These are phyloP conservation scores for Boletus austroedulis DNA, from an alignment of 1,284 basidiomycete genomes.

Conservation along the genomic window DNA sequence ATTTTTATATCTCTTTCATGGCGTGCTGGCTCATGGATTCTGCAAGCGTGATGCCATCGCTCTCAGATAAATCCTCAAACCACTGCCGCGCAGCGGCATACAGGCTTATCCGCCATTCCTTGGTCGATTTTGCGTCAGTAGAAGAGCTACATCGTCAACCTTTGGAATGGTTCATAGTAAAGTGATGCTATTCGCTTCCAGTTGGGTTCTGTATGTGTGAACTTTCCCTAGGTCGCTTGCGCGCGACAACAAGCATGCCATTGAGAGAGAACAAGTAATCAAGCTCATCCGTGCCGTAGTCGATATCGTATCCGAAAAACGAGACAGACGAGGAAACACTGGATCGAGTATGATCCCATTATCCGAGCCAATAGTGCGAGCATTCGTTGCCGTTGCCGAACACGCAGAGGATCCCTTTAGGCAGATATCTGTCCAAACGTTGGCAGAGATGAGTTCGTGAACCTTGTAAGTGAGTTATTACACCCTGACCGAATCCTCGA, in stretches of 20 bases:
- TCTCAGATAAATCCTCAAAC: constrained; percentile 74
- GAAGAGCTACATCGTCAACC: constrained; percentile 56
- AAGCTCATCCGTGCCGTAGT: constrained; percentile 86
- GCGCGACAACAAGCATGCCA: constrained; percentile 78
- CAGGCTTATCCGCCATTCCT: constrained; percentile 77
- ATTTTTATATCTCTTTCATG: background rate
- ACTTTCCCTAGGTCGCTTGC: constrained; percentile 63
- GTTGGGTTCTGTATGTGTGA: constrained; percentile 9
- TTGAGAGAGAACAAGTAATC: constrained; percentile 94
- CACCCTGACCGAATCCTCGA: constrained; percentile 15
- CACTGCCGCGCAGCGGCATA: constrained; percentile 84
- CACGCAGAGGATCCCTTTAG: constrained; percentile 89
- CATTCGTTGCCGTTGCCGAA: constrained; percentile 90
- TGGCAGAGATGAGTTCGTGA: constrained; percentile 82
- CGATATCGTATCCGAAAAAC: constrained; percentile 60
- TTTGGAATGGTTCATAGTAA: constrained; percentile 87
- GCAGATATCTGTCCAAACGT: constrained; percentile 81
- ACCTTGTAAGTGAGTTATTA: constrained; percentile 8
- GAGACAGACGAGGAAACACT: constrained; percentile 44
- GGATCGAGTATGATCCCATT: constrained; percentile 53
- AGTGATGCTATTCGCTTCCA: constrained; percentile 42
- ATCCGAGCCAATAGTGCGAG: constrained; percentile 79
- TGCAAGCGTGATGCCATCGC: constrained; percentile 66
- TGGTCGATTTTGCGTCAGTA: constrained; percentile 71
- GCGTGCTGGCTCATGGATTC: constrained; percentile 10